Conservation (phyloP, 257 asterid species). For the Knoxia roxburghii region DNA sequence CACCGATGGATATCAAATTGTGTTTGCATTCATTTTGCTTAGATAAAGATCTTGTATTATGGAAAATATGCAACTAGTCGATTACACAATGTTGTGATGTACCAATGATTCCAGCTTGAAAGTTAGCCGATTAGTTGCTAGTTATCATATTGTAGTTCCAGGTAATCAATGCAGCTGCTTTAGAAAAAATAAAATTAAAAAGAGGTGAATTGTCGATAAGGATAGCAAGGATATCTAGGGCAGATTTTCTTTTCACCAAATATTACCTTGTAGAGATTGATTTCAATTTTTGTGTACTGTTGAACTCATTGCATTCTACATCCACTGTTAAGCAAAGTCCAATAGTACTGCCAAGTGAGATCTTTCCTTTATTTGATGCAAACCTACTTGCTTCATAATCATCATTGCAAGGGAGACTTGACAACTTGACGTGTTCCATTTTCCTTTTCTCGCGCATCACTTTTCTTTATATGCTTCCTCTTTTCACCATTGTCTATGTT, state of each 20-base stretch:
- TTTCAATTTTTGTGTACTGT: too few species aligned
- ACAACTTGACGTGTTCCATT: not conserved
- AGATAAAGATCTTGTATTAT: not conserved
- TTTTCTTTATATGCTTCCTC: not conserved
- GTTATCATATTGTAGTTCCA: not conserved
- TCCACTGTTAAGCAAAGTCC: not conserved
- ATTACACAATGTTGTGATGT: not conserved
- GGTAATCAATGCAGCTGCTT: not conserved
- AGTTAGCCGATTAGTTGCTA: not conserved
- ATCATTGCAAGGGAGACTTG: too few species aligned
- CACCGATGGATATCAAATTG: too few species aligned
- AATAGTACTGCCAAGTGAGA: not conserved
- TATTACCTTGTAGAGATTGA: too few species aligned
- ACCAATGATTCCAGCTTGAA: not conserved
- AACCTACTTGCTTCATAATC: too few species aligned
- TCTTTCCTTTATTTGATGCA: not conserved
- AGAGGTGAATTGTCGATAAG: not conserved
- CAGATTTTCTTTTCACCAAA: too few species aligned
- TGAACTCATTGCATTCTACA: not conserved
- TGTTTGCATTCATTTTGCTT: not conserved
- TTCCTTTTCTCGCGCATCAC: not conserved
- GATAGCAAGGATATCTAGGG: not conserved
- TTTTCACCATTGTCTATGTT: not conserved
- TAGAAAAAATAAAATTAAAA: not conserved
- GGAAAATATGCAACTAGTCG: not conserved